Conservation (phyloP, 2,329 filamentous ascomycete species). For the Beauveria medogensis region DNA sequence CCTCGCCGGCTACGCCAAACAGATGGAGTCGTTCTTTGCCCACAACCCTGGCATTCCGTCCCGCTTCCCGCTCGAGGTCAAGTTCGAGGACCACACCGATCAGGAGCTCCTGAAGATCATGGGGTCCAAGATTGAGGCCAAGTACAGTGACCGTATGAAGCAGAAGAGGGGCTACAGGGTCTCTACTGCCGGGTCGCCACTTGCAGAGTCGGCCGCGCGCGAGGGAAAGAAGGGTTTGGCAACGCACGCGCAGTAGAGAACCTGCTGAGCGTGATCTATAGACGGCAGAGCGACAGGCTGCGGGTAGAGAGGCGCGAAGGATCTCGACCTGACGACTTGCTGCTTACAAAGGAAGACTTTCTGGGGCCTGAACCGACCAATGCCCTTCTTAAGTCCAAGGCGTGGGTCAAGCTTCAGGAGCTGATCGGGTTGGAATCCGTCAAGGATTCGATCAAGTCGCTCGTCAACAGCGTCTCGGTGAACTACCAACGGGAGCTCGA, state of each 20-base stretch:
- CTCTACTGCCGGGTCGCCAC: slow-evolving; percentile 57
- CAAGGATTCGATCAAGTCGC: slow-evolving; percentile 49
- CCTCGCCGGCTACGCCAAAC: slow-evolving; percentile 62
- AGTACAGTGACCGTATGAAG: slow-evolving; percentile 48
- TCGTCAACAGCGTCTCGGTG: slow-evolving; percentile 51
- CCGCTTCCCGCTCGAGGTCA: slow-evolving; percentile 57
- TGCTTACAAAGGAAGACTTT: slow-evolving; percentile 58
- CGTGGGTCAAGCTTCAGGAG: slow-evolving; percentile 50
- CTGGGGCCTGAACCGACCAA: slow-evolving; percentile 59
- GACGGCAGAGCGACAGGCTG: slow-evolving; percentile 52
- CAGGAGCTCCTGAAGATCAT: slow-evolving; percentile 57
- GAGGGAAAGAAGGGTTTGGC: slow-evolving; percentile 60
- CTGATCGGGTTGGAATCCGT: slow-evolving; percentile 54
- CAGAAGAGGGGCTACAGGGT: slow-evolving; percentile 50
- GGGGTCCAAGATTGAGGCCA: slow-evolving; percentile 41
- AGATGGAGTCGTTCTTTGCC: slow-evolving; percentile 70
- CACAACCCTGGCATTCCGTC: slow-evolving; percentile 66
- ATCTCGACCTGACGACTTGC: slow-evolving; percentile 43
- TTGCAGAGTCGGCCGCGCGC: slow-evolving; percentile 51
- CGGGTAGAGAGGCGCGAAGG: slow-evolving; percentile 34
- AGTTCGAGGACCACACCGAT: slow-evolving; percentile 63
- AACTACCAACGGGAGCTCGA: slow-evolving; percentile 61
- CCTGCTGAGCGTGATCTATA: slow-evolving; percentile 40
- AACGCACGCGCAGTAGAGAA: slow-evolving; percentile 67
- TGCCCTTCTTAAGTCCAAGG: slow-evolving; percentile 40